A percentile compares a stretch with the other conserved stretches of the same genome.
phyloP scores from a whole-genome alignment of 2,329 filamentous ascomycete genomes.

The Monosporascus sp. region DNA sequence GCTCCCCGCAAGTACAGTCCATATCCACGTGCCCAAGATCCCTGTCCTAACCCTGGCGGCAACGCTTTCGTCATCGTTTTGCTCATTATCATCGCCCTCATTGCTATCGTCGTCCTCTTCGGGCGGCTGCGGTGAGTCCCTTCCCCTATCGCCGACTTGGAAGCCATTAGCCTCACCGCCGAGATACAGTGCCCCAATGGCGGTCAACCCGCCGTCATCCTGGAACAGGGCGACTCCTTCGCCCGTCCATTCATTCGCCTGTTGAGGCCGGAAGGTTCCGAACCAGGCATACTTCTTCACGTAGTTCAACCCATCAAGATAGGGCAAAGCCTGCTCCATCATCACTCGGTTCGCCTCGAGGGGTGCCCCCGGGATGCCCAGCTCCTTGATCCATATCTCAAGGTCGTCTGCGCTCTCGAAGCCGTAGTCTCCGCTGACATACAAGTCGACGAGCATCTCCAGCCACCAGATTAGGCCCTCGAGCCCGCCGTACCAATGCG shows the following conservation, averaged over 20 bases:
- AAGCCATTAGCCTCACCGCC: conserved; percentile 34
- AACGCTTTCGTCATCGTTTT: neutral
- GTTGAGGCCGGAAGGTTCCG: conserved; percentile 31
- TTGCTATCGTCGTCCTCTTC: conserved; percentile 7
- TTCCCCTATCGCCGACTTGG: conserved; percentile 23
- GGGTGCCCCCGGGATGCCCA: conserved; percentile 31
- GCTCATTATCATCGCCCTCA: conserved; percentile 1
- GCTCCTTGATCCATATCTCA: conserved; percentile 34
- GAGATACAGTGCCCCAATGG: conserved; percentile 32
- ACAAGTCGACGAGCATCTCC: conserved; percentile 16
- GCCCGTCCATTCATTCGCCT: conserved; percentile 35
- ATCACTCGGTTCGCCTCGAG: conserved; percentile 30
- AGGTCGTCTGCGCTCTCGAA: conserved; percentile 12
- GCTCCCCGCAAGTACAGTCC: neutral
- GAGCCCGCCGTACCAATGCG: conserved; percentile 37
- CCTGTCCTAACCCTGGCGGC: neutral
- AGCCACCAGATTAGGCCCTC: conserved; percentile 31
- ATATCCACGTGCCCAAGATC: neutral
- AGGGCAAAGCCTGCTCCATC: conserved; percentile 33
- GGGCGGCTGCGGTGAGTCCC: conserved; percentile 1
- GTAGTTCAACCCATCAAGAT: conserved; percentile 28
- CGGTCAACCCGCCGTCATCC: conserved; percentile 30
- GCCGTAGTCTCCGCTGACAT: conserved; percentile 26
- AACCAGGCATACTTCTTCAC: conserved; percentile 37
- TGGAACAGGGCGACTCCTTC: conserved; percentile 32